Conservation (phyloP, 306 rosid genomes). For the Medicago arabica region DNA sequence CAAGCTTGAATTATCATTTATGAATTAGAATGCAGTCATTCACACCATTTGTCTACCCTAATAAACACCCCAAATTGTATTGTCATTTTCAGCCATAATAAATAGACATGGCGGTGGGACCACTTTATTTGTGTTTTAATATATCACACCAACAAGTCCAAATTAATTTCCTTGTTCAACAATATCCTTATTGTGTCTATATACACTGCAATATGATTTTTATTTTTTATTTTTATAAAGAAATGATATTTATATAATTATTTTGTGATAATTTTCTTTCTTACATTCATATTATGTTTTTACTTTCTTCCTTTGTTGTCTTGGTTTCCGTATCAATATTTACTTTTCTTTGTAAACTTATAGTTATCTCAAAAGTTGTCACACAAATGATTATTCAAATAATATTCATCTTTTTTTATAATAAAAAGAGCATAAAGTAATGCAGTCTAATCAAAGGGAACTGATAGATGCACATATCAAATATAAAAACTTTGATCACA, state of each 20-base stretch:
- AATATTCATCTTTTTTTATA: background rate
- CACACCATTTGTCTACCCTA: conserved; percentile 31
- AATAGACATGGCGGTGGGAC: conserved; percentile 73
- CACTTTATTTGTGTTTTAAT: conserved; percentile 45
- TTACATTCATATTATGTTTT: no score
- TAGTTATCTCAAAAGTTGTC: no score
- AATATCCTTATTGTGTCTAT: no score
- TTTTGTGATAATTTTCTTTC: no score
- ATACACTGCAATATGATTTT: background rate
- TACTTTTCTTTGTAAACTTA: no score
- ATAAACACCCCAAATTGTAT: conserved; percentile 48
- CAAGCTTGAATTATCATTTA: conserved; percentile 28
- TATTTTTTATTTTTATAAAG: no score
- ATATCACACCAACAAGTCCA: conserved; percentile 46
- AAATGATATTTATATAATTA: no score
- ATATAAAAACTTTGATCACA: no score
- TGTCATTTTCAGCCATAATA: conserved; percentile 70
- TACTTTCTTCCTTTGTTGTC: no score
- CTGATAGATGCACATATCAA: no score
- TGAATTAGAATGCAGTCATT: conserved; percentile 25
- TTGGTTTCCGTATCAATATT: no score
- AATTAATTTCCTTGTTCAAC: conserved; percentile 9
- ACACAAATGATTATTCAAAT: no score
- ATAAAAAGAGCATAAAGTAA: background rate
- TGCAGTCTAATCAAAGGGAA: background rate